Base-by-base conservation (phyloP, 2,329 filamentous ascomycete genomes). In the Sphaerulina vaccinii region DNA sequence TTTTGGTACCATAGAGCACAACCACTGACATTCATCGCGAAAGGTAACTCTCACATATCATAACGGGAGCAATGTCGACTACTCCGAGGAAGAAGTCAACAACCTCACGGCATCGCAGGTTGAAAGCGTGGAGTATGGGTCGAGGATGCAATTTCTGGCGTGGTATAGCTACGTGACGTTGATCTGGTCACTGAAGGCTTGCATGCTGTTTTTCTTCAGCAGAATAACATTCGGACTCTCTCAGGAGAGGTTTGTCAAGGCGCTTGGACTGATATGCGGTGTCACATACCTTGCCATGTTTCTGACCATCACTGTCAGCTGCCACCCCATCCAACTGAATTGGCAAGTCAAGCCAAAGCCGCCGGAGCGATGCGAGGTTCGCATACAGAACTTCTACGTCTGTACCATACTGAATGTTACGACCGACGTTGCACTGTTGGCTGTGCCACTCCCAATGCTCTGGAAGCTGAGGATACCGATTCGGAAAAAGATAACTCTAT, bases 91-190 rank as follows among this genome's bases (percentile, higher is more conserved):
- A 15, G 52, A 57, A 29, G 50, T 67, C n/a, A 45, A 45, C 7
- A 48, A 50, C 51, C 49, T 73, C 4, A 66, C 62, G 3, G 27
- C 59, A 0, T 38, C 48, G 0, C 67, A 74, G 5, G 59, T 71
- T 3, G 36, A 51, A 1, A 59, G 67, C 2, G 61, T 70, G 13
- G 52, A 49, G 0, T 49, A 59, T n/a, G 72, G 72, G 1, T 72
- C 69, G 0, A 71, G 71, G 16, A 58, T 71, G 5, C 60, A 75
- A 41, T 58, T 74, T 9, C 51, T 66, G 0, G 72, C 71, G 0
- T 74, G 72, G 73, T 75, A 62, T 21, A 54, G 54, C 32, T 61
- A 61, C 35, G 54, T 41, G 1, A 49, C 49, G 2, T 48, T 58
- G 5, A 54, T 58, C 48, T 59, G 38, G 62, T 45, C 50, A 10